These are phyloP conservation scores for Hamamelis virginiana DNA, from an alignment of 164 flowering plant genomes.

Conservation along the genomic window DNA sequence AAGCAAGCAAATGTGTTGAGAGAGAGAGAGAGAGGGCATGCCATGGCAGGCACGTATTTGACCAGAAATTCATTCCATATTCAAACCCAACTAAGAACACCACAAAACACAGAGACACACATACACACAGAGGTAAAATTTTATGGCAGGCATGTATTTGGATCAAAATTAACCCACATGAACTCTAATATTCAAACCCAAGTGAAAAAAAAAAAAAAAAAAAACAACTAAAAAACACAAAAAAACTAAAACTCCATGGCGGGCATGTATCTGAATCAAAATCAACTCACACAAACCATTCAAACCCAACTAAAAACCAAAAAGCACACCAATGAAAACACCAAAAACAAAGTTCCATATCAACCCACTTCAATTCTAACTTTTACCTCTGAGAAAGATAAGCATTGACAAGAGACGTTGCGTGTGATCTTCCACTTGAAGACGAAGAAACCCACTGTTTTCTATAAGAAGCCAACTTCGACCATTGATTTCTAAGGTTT, in stretches of 20 bases:
- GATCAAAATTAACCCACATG: background rate
- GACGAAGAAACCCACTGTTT: constrained; percentile 60
- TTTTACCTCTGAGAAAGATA: constrained; percentile 59
- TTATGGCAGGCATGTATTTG: background rate
- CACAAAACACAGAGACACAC: background rate
- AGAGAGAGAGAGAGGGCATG: too few species aligned
- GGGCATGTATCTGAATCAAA: background rate
- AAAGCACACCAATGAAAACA: background rate
- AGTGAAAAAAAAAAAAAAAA: too few species aligned
- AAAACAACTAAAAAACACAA: background rate
- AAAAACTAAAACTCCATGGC: background rate
- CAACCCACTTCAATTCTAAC: background rate
- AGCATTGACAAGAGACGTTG: constrained; percentile 68
- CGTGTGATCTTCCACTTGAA: constrained; percentile 59
- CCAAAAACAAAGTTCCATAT: background rate
- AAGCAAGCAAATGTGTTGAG: too few species aligned
- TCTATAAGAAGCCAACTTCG: constrained; percentile 47
- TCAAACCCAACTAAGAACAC: background rate
- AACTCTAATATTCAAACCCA: background rate
- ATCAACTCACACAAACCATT: background rate
- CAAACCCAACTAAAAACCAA: background rate
- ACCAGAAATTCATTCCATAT: too few species aligned
- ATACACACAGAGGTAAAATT: background rate
- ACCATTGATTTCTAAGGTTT: constrained; percentile 86
- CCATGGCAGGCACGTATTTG: too few species aligned